Evolutionary conservation across 345 rosid genomes (phyloP), one percentile per base, ranked within the genome.

Genomic region (Gossypium ekmanianum): DNA sequence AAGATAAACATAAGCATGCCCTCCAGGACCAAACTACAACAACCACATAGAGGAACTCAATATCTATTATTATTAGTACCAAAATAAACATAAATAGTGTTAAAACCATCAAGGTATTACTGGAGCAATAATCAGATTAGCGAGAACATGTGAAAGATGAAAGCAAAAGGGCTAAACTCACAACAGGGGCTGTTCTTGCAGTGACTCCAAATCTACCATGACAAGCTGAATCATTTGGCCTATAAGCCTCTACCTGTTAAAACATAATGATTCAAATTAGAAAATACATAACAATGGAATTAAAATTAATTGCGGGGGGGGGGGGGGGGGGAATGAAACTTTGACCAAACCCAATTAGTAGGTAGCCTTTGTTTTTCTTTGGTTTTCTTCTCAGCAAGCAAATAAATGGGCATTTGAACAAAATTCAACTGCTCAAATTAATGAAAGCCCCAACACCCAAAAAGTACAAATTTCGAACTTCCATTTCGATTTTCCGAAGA

Each of bases 191-290:
- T 0, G 98, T 92, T 82, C 98, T 83, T 44, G 90, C 82, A 0
- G 98, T 92, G 48, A 91, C 66, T 56, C 98, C 97, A 69, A 90
- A 90, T 74, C 98, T 83, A 39, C 88, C 97, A 71, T 94, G 98
- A 61, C 97, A 94, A 76, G 98, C 98, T 75, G 98, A 92, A 82
- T 94, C 98, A 82, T 90, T 86, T 61, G 91, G 92, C 79, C 98
- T 77, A 79, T 94, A 94, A 80, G 98, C 98, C 88, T 94, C 98
- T 12, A 91, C 98, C 98, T 91, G 78, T 10, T 47, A 59, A 57
- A 77, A 3, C 29, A 10, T 17, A 67, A 67, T 12, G 50, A 43
- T n/a, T 43, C 27, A 20, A 47, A 51, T 39, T 34, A 73, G 24
- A 54, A 68, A 44, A 68, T 61, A 72, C n/a, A 65, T 13, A n/a